phyloP scores from a whole-genome alignment of 108 stramenopile genomes.

The Skeletonema menzelii region DNA sequence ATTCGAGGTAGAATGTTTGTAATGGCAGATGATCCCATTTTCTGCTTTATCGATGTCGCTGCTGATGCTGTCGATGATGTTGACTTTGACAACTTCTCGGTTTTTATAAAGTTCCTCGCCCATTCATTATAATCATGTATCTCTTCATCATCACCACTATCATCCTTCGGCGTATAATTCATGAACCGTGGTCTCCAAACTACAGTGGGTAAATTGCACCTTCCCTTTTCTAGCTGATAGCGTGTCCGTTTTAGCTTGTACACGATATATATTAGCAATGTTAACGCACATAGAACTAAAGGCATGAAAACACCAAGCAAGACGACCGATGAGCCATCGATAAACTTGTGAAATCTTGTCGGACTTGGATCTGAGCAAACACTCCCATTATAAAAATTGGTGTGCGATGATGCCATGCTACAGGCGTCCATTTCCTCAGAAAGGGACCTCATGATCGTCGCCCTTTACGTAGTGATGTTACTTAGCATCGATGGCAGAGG shows the following conservation, averaged over 20 bases:
- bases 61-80: constrained; percentile 27
- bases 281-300: not conserved
- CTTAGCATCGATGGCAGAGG: too few relatives aligned
- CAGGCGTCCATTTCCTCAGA: not conserved
- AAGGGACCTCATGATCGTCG: not conserved
- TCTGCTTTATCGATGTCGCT: constrained; percentile 52
- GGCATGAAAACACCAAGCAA: not conserved
- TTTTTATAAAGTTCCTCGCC: constrained; percentile 20
- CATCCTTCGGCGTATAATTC: constrained; percentile 45
- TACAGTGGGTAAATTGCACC: constrained; percentile 70
- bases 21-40: constrained; percentile 73
- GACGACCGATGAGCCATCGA: not conserved
- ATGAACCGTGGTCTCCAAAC: constrained; percentile 75
- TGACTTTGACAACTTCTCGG: not conserved
- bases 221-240: constrained; percentile 30
- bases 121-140: constrained; percentile 20
- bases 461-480: too few relatives aligned
- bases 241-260: constrained; percentile 25
- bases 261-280: not conserved
- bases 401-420: not conserved
- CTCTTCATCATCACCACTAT: constrained; percentile 14
- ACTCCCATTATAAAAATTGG: not conserved
- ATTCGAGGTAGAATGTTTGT: constrained; percentile 87
- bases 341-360: not conserved
- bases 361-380: not conserved